Conservation (phyloP, 164 flowering plant genomes). For the Piper longum region DNA sequence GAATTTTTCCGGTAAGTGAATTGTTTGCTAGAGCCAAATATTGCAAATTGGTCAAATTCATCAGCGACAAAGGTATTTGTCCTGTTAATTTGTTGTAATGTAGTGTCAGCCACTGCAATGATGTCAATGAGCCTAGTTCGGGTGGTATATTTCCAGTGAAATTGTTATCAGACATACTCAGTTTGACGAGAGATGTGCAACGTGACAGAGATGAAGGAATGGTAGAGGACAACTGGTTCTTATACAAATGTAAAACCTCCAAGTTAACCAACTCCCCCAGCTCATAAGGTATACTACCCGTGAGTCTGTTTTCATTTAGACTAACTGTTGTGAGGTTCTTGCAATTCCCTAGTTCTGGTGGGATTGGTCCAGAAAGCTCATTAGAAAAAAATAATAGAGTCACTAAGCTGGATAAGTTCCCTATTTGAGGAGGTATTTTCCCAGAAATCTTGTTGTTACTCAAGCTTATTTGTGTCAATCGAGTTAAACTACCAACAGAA, state of each 20-base stretch:
- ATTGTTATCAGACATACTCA: conserved; percentile 43
- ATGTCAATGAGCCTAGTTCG: conserved; percentile 36
- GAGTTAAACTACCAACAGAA: conserved; percentile 35
- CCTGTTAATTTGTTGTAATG: conserved; percentile 49
- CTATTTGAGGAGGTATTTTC: conserved; percentile 37
- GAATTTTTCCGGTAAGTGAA: conserved; percentile 39
- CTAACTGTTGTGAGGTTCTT: conserved; percentile 28
- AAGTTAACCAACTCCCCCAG: conserved; percentile 33
- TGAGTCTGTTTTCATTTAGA: conserved; percentile 32
- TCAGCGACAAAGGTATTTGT: conserved; percentile 36
- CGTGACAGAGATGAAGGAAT: conserved; percentile 39
- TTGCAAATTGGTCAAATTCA: conserved; percentile 35
- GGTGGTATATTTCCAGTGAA: conserved; percentile 38
- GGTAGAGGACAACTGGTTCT: conserved; percentile 33
- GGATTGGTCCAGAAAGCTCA: conserved; percentile 36
- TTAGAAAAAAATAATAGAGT: conserved; percentile 30
- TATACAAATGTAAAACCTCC: conserved; percentile 23
- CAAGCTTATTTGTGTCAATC: conserved; percentile 32
- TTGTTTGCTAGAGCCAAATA: conserved; percentile 34
- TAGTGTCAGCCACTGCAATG: conserved; percentile 32
- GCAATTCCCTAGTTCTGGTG: conserved; percentile 45
- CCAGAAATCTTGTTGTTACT: conserved; percentile 47
- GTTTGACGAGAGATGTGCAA: conserved; percentile 25
- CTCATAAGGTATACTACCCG: conserved; percentile 47
- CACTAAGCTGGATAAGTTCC: conserved; percentile 33